Evolutionary conservation across 306 rosid genomes (phyloP).

Genomic region (Pyrus communis): DNA sequence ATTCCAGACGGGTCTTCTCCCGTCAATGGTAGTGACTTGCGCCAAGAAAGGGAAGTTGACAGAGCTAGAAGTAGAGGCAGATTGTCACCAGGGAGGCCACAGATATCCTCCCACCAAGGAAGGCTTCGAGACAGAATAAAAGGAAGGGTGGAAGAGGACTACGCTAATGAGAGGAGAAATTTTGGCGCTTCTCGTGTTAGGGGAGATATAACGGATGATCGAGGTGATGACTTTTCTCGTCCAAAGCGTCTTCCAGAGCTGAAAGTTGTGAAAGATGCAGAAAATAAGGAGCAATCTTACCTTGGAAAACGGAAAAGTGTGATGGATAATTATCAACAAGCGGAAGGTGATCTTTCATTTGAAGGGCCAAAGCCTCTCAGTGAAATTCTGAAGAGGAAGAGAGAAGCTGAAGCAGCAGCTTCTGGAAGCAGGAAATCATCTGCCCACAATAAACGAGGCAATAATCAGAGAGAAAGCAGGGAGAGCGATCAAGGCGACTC

Average conservation of each 20-base stretch:
- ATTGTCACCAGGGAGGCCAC: slow-evolving; percentile 60
- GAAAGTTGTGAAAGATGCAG: slow-evolving; percentile 39
- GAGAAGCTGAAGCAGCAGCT: slow-evolving; percentile 37
- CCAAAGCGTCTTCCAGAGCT: slow-evolving; percentile 70
- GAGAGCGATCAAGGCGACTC: slow-evolving; percentile 18
- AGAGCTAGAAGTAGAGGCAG: slow-evolving; percentile 48
- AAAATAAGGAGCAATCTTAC: slow-evolving; percentile 40
- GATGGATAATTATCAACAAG: slow-evolving; percentile 29
- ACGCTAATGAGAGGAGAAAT: slow-evolving; percentile 38
- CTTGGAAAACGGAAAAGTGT: slow-evolving; percentile 53
- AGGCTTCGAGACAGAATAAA: slow-evolving; percentile 65
- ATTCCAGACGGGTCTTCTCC: slow-evolving; percentile 44
- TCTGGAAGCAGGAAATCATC: slow-evolving; percentile 33
- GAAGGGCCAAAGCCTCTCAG: slow-evolving; percentile 93
- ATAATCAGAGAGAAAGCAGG: slow-evolving; percentile 25
- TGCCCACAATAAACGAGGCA: slow-evolving; percentile 6
- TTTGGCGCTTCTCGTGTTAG: slow-evolving; percentile 30
- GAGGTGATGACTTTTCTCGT: slow-evolving; percentile 35
- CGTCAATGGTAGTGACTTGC: slow-evolving; percentile 31
- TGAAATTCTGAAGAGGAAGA: slow-evolving; percentile 83
- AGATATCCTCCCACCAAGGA: slow-evolving; percentile 43
- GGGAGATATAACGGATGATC: slow-evolving; percentile 43
- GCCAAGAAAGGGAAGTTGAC: slow-evolving; percentile 53
- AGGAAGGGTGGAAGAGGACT: slow-evolving; percentile 52
- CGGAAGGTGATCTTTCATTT: slow-evolving; percentile 52